phyloP scores from a whole-genome alignment of 148 eudicot genomes.

The Rhododendron kiyosumense region DNA sequence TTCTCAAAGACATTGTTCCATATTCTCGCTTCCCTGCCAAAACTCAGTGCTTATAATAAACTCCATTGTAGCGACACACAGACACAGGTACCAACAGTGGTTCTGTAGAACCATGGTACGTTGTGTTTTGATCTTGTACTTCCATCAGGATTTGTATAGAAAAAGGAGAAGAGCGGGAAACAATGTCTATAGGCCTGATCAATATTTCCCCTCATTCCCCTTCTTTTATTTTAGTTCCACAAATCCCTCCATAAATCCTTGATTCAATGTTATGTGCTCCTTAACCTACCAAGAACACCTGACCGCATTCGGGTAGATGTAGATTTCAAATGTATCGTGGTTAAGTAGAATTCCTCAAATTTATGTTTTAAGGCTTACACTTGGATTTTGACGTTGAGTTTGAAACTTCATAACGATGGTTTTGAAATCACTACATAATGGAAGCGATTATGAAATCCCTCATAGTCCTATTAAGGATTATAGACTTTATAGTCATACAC shows the following conservation, averaged over 20 bases:
- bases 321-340: neutral
- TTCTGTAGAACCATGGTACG: neutral
- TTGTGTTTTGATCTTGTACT: neutral
- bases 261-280: neutral
- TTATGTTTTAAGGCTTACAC: neutral
- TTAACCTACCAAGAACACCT: neutral
- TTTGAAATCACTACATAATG: neutral
- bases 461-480: neutral
- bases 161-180: neutral
- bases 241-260: neutral
- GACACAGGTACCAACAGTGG: neutral
- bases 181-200: neutral
- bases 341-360: neutral
- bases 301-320: neutral
- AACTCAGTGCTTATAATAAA: neutral
- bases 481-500: neutral
- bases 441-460: neutral
- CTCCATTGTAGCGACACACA: neutral
- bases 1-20: conserved; percentile 72
- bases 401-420: neutral
- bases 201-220: neutral
- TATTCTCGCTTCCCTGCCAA: conserved; percentile 67
- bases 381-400: neutral
- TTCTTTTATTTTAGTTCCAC: neutral
- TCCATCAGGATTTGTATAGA: neutral